Conservation (phyloP, 305 asterid species). For the Fraxinus floribunda region DNA sequence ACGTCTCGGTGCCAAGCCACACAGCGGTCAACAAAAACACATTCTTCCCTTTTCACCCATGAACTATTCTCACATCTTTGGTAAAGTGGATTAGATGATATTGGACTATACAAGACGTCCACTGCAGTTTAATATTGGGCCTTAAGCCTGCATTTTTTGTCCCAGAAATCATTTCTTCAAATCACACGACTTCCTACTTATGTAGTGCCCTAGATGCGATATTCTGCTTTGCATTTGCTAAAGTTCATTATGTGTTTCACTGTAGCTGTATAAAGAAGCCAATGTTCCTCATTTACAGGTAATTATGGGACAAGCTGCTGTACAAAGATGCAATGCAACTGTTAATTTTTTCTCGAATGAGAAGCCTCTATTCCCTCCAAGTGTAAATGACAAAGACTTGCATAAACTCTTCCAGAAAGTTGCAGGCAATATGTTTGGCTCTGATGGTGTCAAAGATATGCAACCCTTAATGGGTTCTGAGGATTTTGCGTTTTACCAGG, state of each 20-base stretch:
- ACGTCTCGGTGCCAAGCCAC: not conserved
- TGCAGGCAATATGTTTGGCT: slow-evolving; percentile 63
- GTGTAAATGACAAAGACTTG: slow-evolving; percentile 54
- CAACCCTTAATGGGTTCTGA: slow-evolving; percentile 80
- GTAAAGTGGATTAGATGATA: not conserved
- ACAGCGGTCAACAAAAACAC: not conserved
- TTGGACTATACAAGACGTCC: not conserved
- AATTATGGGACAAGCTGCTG: slow-evolving; percentile 76
- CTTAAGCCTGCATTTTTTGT: not conserved
- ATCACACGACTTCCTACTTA: not conserved
- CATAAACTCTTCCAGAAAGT: slow-evolving; percentile 58
- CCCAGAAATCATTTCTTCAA: not conserved
- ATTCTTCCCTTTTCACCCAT: not conserved
- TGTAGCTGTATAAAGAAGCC: not conserved
- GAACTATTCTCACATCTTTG: not conserved
- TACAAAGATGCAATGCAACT: slow-evolving; percentile 89
- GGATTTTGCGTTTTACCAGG: slow-evolving; percentile 79
- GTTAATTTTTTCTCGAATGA: slow-evolving; percentile 44
- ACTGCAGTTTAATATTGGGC: not conserved
- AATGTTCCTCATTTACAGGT: slow-evolving; percentile 44
- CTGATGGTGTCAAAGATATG: slow-evolving; percentile 46
- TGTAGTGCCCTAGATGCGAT: not conserved
- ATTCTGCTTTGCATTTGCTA: not conserved
- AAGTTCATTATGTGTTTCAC: not conserved
- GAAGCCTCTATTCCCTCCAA: slow-evolving; percentile 63